phyloP scores from a whole-genome alignment of 441 rosid species.

The Croton laevigatus region DNA sequence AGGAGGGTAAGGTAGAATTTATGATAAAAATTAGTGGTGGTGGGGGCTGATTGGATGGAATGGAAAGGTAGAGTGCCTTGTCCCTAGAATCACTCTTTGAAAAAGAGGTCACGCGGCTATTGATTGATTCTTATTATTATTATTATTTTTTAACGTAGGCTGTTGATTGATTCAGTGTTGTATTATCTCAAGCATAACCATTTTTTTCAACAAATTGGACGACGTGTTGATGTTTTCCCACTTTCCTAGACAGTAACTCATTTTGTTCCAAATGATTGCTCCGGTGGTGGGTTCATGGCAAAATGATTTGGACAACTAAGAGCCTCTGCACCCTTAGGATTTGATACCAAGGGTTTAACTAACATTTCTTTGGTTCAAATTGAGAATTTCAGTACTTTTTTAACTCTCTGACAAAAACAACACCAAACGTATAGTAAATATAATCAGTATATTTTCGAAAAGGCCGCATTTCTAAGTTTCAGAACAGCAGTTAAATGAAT shows the following conservation, averaged over 20 bases:
- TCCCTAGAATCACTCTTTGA: background rate
- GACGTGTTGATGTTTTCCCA: background rate
- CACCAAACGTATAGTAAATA: no score
- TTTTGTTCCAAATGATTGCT: slow-evolving; percentile 16
- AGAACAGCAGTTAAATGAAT: no score
- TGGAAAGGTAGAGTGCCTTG: background rate
- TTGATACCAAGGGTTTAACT: no score
- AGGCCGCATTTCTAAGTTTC: no score
- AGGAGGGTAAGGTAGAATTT: slow-evolving; percentile 4
- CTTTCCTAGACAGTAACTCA: background rate
- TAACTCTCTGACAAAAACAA: no score
- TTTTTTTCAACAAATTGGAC: background rate
- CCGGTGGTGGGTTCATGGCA: background rate
- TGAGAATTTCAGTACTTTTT: no score
- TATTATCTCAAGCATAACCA: background rate
- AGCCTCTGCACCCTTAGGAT: background rate
- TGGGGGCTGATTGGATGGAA: background rate
- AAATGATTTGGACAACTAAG: background rate
- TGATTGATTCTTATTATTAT: background rate
- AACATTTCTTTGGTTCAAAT: no score
- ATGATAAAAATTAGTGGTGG: background rate
- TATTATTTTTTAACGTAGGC: no score
- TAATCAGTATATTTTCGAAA: no score
- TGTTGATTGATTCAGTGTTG: background rate
- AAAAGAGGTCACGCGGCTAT: background rate